Percentiles rank a stretch among this genome's conserved stretches.
These are phyloP conservation scores for Cladosporium halotolerans DNA, from an alignment of 2,329 filamentous ascomycete genomes.

Conservation along the genomic window DNA sequence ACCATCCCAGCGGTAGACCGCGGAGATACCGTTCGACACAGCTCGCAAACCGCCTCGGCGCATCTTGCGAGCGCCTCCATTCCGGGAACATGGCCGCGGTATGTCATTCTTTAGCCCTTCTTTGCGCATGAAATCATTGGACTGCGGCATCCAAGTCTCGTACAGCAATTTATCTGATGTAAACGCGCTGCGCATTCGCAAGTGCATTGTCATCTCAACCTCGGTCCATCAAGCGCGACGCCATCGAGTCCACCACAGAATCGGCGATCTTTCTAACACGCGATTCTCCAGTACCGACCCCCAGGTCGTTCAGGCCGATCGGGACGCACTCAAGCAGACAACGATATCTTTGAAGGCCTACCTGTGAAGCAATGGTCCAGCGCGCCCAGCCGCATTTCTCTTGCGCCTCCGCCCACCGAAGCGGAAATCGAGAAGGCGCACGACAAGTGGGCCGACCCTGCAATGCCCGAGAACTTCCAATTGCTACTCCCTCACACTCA, in stretches of 20 bases:
- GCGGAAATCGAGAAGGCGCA: constrained; percentile 33
- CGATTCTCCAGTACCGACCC: constrained; percentile 45
- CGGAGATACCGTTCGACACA: too few relatives aligned
- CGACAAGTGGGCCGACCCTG: constrained; percentile 71
- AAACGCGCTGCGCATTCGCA: too few relatives aligned
- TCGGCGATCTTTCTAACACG: not conserved
- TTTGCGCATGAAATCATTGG: not conserved
- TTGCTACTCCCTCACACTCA: constrained; percentile 73
- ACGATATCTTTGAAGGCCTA: constrained; percentile 65
- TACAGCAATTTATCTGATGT: too few relatives aligned
- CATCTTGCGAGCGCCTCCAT: not conserved
- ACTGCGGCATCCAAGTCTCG: too few relatives aligned
- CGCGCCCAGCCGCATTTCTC: constrained; percentile 23
- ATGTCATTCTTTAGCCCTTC: not conserved
- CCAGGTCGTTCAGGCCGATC: constrained; percentile 53
- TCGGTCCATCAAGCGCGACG: too few relatives aligned
- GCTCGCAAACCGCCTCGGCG: too few relatives aligned
- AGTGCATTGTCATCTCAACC: too few relatives aligned
- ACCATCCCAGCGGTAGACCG: too few relatives aligned
- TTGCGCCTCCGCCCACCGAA: constrained; percentile 27
- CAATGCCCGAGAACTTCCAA: constrained; percentile 81
- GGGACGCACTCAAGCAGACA: constrained; percentile 53
- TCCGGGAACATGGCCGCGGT: constrained; percentile 8
- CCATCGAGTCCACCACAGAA: too few relatives aligned
- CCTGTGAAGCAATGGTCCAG: constrained; percentile 88